These are phyloP conservation scores for Diplodia scrobiculata DNA, from an alignment of 2,329 filamentous ascomycete species.

Conservation along the genomic window DNA sequence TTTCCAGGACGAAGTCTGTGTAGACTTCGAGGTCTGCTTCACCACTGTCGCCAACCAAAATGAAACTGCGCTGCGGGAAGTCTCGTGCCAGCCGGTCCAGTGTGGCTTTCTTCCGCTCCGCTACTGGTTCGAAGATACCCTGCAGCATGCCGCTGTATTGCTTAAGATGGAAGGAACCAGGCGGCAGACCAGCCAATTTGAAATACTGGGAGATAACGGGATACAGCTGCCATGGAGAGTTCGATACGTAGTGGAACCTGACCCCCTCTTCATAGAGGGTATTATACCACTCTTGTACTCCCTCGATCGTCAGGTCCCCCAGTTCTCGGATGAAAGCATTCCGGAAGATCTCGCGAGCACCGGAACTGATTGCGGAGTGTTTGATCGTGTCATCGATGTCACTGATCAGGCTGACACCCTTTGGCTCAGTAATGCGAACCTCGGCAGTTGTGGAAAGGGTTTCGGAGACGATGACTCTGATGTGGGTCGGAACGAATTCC, in stretches of 20 bases:
- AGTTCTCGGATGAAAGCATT: conserved; percentile 93
- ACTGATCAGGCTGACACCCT: conserved; percentile 88
- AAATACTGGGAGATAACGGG: conserved; percentile 87
- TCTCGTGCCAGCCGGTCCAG: conserved; percentile 83
- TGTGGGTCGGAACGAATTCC: conserved; percentile 86
- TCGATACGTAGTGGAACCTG: conserved; percentile 95
- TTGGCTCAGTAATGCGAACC: conserved; percentile 73
- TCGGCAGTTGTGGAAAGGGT: conserved; percentile 78
- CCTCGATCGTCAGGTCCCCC: conserved; percentile 76
- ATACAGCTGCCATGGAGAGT: conserved; percentile 97
- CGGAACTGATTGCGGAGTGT: conserved; percentile 83
- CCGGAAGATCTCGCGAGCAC: conserved; percentile 90
- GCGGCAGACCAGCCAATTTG: conserved; percentile 74
- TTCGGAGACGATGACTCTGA: conserved; percentile 84
- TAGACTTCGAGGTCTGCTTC: conserved; percentile 98
- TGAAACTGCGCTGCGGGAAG: conserved; percentile 85
- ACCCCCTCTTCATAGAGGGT: conserved; percentile 77
- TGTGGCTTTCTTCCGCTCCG: conserved; percentile 87
- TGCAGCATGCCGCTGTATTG: conserved; percentile 97
- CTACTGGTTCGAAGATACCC: conserved; percentile 95
- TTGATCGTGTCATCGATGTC: conserved; percentile 99
- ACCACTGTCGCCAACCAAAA: conserved; percentile 91
- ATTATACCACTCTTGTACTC: conserved; percentile 87
- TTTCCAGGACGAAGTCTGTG: conserved; percentile 82
- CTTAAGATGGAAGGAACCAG: conserved; percentile 91